These are phyloP conservation scores for Mytilinidion resinicola DNA, from an alignment of 495 filamentous ascomycete species.

Conservation along the genomic window DNA sequence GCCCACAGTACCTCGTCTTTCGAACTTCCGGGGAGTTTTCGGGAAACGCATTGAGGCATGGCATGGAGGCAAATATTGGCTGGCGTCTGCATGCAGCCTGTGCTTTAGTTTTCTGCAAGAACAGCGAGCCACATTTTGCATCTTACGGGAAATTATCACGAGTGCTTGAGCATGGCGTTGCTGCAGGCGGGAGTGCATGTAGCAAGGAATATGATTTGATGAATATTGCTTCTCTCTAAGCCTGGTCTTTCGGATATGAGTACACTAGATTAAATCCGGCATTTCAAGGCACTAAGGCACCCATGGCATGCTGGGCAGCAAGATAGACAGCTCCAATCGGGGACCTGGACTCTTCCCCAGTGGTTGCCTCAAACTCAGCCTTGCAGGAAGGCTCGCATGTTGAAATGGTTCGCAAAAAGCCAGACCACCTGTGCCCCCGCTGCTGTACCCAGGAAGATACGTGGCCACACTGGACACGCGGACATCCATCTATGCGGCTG, in stretches of 20 bases:
- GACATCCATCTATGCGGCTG: background rate
- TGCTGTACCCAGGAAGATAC: background rate
- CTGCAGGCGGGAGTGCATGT: background rate
- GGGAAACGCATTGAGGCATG: too few species aligned
- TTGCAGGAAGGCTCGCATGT: background rate
- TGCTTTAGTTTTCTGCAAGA: background rate
- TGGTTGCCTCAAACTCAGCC: background rate
- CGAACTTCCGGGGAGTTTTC: background rate
- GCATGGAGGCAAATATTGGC: too few species aligned
- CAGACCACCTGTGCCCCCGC: background rate
- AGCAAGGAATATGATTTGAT: background rate
- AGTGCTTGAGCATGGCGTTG: background rate
- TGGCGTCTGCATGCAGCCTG: background rate
- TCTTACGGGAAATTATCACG: background rate
- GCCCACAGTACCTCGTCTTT: background rate
- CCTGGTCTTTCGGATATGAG: background rate
- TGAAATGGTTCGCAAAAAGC: background rate
- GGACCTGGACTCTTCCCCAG: too few species aligned
- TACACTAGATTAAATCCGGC: background rate
- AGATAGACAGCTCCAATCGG: background rate
- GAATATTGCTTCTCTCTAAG: background rate
- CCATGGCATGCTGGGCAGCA: background rate
- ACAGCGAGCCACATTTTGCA: background rate
- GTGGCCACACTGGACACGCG: background rate
- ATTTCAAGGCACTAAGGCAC: background rate